phyloP scores from a whole-genome alignment of 257 asterid species.

The Jasminum sambac region DNA sequence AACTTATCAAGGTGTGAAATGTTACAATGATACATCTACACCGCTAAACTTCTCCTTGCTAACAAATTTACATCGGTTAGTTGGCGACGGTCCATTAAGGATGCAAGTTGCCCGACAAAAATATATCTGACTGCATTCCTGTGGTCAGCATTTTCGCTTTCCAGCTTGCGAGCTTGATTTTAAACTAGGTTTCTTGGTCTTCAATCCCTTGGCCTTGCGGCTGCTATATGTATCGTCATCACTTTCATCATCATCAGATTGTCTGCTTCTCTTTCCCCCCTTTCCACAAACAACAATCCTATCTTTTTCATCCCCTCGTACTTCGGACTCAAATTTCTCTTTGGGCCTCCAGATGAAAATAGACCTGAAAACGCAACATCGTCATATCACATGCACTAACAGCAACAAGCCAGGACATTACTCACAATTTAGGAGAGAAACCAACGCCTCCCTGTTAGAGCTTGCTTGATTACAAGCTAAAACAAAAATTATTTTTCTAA shows the following conservation, averaged over 20 bases:
- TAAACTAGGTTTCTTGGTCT: slow-evolving; percentile 39
- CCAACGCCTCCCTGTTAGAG: too few species aligned
- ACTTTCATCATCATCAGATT: slow-evolving; percentile 47
- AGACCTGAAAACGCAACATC: slow-evolving; percentile 47
- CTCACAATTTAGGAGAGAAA: neutral
- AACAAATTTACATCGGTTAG: slow-evolving; percentile 2
- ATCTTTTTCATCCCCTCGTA: slow-evolving; percentile 34
- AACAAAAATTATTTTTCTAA: too few species aligned
- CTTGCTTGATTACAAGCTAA: too few species aligned
- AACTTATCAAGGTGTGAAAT: neutral
- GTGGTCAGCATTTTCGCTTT: slow-evolving; percentile 36
- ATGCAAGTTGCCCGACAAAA: neutral
- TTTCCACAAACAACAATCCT: slow-evolving; percentile 63
- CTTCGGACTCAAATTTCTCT: slow-evolving; percentile 44
- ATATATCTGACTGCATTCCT: neutral
- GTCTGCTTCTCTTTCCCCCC: slow-evolving; percentile 44
- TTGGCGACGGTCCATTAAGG: neutral
- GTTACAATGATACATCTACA: neutral
- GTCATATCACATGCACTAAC: neutral
- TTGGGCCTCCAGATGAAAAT: slow-evolving; percentile 88
- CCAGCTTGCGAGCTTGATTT: slow-evolving; percentile 38
- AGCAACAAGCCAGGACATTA: neutral
- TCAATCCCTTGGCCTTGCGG: slow-evolving; percentile 40
- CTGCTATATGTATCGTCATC: slow-evolving; percentile 38
- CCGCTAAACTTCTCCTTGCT: neutral